A percentile compares a stretch with the other conserved stretches of the same genome.
Evolutionary conservation across 129 eudicot species (phyloP).

Genomic region (Centella asiatica): DNA sequence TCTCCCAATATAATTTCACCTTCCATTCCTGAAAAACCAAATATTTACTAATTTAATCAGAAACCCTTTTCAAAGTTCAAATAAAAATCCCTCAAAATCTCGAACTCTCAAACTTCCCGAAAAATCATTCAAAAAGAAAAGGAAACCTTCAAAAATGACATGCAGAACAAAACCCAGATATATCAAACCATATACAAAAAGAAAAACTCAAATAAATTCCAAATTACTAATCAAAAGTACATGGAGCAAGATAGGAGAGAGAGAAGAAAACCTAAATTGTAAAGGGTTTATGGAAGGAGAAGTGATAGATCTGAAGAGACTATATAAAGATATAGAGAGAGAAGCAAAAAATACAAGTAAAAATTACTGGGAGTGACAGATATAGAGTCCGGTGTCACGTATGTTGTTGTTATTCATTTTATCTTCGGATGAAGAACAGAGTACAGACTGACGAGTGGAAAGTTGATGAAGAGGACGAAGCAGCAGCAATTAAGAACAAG

Average conservation of each 20-base stretch:
- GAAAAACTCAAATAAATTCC: neutral
- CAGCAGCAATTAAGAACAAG: too few relatives aligned
- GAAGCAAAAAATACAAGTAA: too few relatives aligned
- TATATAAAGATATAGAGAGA: too few relatives aligned
- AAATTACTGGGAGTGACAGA: too few relatives aligned
- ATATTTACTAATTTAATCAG: slow-evolving; percentile 4
- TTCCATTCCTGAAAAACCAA: slow-evolving; percentile 12
- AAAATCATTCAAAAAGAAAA: neutral
- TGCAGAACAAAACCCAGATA: slow-evolving; percentile 22
- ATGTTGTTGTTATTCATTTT: too few relatives aligned
- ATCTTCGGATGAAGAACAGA: too few relatives aligned
- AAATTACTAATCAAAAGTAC: slow-evolving; percentile 1
- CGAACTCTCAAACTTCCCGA: neutral
- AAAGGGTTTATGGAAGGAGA: slow-evolving; percentile 13
- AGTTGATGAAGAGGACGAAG: too few relatives aligned
- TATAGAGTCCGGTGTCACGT: too few relatives aligned
- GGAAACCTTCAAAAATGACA: slow-evolving; percentile 18
- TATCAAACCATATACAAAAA: neutral
- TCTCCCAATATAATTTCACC: slow-evolving; percentile 23
- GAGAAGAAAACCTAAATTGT: neutral
- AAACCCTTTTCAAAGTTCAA: slow-evolving; percentile 4
- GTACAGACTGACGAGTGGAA: too few relatives aligned
- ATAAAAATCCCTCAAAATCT: neutral
- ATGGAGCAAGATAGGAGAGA: neutral
- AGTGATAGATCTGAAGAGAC: slow-evolving; percentile 23